Evolutionary conservation across 2,329 filamentous ascomycete species (phyloP), one percentile per base, ranked within the genome.

Genomic region (Beauveria asiatica): DNA sequence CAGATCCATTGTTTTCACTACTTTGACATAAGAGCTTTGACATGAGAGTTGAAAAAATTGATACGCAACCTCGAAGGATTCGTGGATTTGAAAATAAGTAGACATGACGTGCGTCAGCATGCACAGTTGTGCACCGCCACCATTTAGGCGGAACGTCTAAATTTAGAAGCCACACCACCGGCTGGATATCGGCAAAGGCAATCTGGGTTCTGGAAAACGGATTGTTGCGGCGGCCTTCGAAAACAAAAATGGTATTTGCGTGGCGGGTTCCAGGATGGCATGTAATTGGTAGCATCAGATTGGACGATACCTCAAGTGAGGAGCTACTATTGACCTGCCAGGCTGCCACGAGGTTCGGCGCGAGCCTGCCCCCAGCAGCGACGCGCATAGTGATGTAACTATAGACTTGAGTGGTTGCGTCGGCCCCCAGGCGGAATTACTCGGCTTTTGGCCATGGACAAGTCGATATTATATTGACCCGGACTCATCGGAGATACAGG

Each of bases 161-260:
- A 60, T 49, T 54, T 60, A 55, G 58, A 60, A 54, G 57, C 57
- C 56, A 44, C 46, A 37, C 56, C 39, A 58, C 23, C 37, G 4
- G n/a, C 7, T 30, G 16, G 53, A 16, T 41, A 23, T 19, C 50
- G 27, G 50, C 37, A 53, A 53, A 53, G 7, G 41, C 53, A 45
- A 56, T 42, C 37, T 42, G 33, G 19, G 13, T 53, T 13, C 3
- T 42, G 3, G 17, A 27, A n/a, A 30, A 19, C 21, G 44, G 21
- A 41, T 25, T 19, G 25, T 25, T 19, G 54, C 19, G 27, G 17
- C 30, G 17, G 19, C 45, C 25, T 50, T 57, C 3, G 4, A 19
- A n/a, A 13, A 39, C 11, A 11, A 46, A 23, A 10, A 19, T 8
- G 42, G n/a, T 39, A 5, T 37, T 33, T 23, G 41, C 13, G 37